A percentile compares a stretch with the other conserved stretches of the same genome.
phyloP scores from a whole-genome alignment of 768 basidiomycete species.

The Steccherinum ochraceum region DNA sequence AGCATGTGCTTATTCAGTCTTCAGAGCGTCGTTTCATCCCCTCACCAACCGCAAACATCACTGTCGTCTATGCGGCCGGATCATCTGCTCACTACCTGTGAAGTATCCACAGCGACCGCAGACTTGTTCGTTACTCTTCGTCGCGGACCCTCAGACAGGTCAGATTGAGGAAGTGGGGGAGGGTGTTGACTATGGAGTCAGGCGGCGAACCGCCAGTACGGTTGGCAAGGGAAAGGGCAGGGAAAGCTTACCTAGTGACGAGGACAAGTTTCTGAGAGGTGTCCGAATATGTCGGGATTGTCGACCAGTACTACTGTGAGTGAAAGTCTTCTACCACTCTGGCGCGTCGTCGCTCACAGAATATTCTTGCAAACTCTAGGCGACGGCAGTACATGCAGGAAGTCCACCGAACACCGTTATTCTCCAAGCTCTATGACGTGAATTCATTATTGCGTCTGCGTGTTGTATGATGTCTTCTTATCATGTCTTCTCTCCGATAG shows the following conservation, averaged over 20 bases:
- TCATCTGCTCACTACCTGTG: slow-evolving; percentile 84
- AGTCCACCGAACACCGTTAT: slow-evolving; percentile 46
- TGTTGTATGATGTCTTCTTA: neutral
- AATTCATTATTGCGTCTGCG: no score
- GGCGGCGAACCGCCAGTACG: slow-evolving; percentile 34
- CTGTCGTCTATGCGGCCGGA: slow-evolving; percentile 87
- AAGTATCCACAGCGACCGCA: slow-evolving; percentile 62
- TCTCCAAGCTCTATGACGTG: slow-evolving; percentile 70
- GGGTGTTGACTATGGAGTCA: slow-evolving; percentile 80
- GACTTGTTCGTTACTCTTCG: slow-evolving; percentile 75
- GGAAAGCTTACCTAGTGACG: slow-evolving; percentile 42
- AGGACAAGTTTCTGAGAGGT: slow-evolving; percentile 83
- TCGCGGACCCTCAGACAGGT: slow-evolving; percentile 75
- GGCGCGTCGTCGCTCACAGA: neutral
- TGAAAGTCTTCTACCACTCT: neutral
- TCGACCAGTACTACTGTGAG: slow-evolving; percentile 72
- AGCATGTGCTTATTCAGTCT: neutral
- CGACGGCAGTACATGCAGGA: slow-evolving; percentile 78
- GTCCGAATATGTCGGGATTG: slow-evolving; percentile 86
- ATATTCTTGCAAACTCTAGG: slow-evolving; percentile 32
- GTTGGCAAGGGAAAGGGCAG: slow-evolving; percentile 22
- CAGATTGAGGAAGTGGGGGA: slow-evolving; percentile 81
- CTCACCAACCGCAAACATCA: slow-evolving; percentile 94
- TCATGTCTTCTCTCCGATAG: slow-evolving; percentile 26
- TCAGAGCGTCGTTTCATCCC: slow-evolving; percentile 72